These are phyloP conservation scores for Jaltomata sinuosa DNA, from an alignment of 257 asterid genomes.

Conservation along the genomic window DNA sequence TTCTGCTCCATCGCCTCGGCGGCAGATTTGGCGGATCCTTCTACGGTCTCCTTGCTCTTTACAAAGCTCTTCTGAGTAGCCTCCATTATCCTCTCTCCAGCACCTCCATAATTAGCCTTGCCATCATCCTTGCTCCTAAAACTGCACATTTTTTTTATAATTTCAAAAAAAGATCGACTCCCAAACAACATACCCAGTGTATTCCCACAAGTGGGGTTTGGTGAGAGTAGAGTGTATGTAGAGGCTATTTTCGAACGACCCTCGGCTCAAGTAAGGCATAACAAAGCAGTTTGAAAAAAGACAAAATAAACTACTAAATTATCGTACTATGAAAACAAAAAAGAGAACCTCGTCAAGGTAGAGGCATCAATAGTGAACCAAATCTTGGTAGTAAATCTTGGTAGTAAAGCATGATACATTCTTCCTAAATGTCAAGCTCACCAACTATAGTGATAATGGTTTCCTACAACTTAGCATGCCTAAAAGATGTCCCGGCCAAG, in stretches of 20 bases:
- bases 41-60: not conserved
- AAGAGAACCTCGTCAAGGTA: not conserved
- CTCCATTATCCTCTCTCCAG: conserved; percentile 5
- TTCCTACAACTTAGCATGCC: not conserved
- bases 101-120: not conserved
- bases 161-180: not conserved
- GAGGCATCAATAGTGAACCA: not conserved
- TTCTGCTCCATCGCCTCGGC: conserved; percentile 12
- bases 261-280: too few species aligned
- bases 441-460: too few species aligned
- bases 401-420: not conserved
- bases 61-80: conserved; percentile 24
- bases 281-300: too few species aligned
- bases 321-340: not conserved
- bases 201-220: not conserved
- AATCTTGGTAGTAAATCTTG: too few species aligned
- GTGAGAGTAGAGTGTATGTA: not conserved
- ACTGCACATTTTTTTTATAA: not conserved
- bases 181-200: not conserved
- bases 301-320: not conserved
- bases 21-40: conserved; percentile 17
- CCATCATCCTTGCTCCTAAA: conserved; percentile 11
- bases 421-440: too few species aligned
- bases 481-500: not conserved
- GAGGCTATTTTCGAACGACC: too few species aligned